Base-by-base conservation (phyloP, 768 basidiomycete genomes). In the Boletus rex-veris region DNA sequence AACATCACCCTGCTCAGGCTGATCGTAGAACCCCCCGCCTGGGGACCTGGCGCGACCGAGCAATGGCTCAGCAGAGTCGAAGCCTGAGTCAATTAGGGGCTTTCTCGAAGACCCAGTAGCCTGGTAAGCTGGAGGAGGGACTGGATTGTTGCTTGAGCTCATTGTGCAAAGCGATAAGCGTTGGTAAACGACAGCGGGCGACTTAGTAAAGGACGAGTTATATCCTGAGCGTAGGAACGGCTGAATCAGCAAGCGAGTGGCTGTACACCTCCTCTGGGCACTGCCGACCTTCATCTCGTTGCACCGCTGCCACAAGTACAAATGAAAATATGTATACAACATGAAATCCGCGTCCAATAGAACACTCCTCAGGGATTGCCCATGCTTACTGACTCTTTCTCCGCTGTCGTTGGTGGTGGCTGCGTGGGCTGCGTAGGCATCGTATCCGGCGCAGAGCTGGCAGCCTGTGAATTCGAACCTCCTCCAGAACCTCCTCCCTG, bases 1-100 rank as follows among this genome's bases (percentile, higher is more conserved):
- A 44, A 93, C 64, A 59, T 93, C 92, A 44, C 81, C 90, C 33
- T 73, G 74, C 26, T 73, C 76, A 6, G 91, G 85, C 60, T 93
- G 90, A 72, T 93, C 82, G 59, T 80, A 89, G 59, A 84, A 78
- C n/a, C 74, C 84, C 28, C 77, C 76, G 16, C 69, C 69, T 16
- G 75, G 68, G 39, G 71, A 73, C 54, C 78, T 75, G 50, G 81
- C 75, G 24, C 65, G 63, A 39, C 76, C 77, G 24, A 89, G 76
- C 36, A 92, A 72, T 1, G 87, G 88, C 55, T 87, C 79, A 2
- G 66, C 63, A 7, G 67, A 64, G 6, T 73, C 74, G n/a, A 76
- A 72, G 60, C 67, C 58, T 49, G 70, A 28, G 57, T 64, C 50
- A 70, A 78, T 57, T 44, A 72, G 44, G 39, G 66, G 52, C 59